Conservation (phyloP, 257 asterid genomes). For the Dorcoceras hygrometricum region DNA sequence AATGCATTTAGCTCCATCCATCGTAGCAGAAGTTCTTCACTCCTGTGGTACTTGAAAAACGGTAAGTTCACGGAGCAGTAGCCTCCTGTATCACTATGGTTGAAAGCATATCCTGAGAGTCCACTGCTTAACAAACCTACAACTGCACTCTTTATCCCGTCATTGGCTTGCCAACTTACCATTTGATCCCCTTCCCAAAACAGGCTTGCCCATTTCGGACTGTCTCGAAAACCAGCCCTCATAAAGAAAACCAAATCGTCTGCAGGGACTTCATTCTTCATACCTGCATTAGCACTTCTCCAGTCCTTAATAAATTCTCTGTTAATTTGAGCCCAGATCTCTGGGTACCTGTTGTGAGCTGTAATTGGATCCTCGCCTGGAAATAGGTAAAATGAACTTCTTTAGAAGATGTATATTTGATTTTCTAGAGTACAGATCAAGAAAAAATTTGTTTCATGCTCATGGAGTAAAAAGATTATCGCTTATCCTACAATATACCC, state of each 20-base stretch:
- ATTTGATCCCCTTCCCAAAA: constrained; percentile 99
- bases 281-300: constrained; percentile 37
- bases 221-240: constrained; percentile 85
- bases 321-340: constrained; percentile 83
- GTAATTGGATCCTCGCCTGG: constrained; percentile 89
- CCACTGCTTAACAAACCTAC: constrained; percentile 87
- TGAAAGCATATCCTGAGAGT: constrained; percentile 81
- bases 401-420: not conserved
- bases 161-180: constrained; percentile 98
- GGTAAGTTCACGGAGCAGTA: constrained; percentile 79
- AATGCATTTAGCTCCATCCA: constrained; percentile 96
- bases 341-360: constrained; percentile 90
- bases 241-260: constrained; percentile 81
- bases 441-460: not conserved
- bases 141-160: constrained; percentile 92
- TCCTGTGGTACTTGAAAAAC: constrained; percentile 65
- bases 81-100: constrained; percentile 96
- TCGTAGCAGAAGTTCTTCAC: constrained; percentile 79
- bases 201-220: constrained; percentile 81
- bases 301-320: constrained; percentile 83
- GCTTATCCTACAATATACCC: no score
- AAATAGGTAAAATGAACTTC: constrained; percentile 15
- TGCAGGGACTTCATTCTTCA: constrained; percentile 37
- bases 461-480: not conserved
- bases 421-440: constrained; percentile 1